Base-by-base conservation (phyloP, 2,329 filamentous ascomycete genomes). In the Escovopsis sp. region DNA sequence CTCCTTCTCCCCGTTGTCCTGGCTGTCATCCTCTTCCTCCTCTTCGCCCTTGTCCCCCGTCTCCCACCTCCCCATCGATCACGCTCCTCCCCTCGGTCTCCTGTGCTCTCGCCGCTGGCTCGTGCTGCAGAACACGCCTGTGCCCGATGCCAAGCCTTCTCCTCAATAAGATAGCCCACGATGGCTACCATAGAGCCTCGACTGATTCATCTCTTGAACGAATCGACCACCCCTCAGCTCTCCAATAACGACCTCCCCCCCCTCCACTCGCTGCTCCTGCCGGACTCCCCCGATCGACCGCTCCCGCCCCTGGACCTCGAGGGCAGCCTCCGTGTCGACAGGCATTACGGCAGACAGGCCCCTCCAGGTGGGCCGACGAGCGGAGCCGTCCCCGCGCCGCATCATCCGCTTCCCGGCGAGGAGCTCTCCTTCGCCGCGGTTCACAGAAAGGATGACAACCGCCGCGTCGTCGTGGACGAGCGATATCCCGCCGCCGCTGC, bases 161-260 rank as follows among this genome's bases (percentile, higher is more conserved):
- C 42, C 38, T 37, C 43, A 42, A 36, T 36, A 40, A 39, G 36
- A 40, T 40, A 47, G 47, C 45, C 49, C 63, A 70, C 55, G 56
- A 74, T 74, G 70, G 70, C 70, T 45, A 76, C 71, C 50, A 77
- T 77, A 57, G 73, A 78, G 65, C 73, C 73, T 50, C 70, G 72
- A 50, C 62, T 78, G 45, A 78, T 76, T 51, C 71, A 76, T 52
- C 57, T 77, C 44, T 61, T 77, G 48, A 77, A 77, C 54, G 67
- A 72, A 48, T 63, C 62, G 33, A 61, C 61, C 29, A 60, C 61
- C 42, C 63, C 65, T 31, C 62, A 62, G 44, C 56, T 60, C 46
- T 60, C 57, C 46, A 61, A 63, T 41, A 56, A 65, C 47, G 68
- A 71, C 40, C 62, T 74, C 3, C 70, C 72, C 27, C 65, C 71